Evolutionary conservation across 2,329 filamentous ascomycete species (phyloP), one percentile per base, ranked within the genome.

Genomic region (Hymenoscyphus fraxineus): DNA sequence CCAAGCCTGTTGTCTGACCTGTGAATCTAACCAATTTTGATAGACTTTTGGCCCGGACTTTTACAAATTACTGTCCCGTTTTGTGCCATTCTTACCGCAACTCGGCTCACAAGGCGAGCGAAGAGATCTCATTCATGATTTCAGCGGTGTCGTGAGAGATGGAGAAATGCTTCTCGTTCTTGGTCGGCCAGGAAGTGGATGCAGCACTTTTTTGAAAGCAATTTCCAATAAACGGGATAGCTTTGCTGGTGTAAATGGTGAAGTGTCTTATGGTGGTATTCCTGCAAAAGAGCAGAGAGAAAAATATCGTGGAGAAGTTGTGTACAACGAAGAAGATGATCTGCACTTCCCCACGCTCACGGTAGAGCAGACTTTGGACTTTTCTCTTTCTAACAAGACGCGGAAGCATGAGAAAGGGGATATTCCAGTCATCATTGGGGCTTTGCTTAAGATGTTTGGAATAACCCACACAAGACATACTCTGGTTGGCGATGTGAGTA

Each of bases 271-370:
- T 69, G 89, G 89, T 51, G 87, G 87, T 15, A 88, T 93, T 16
- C 78, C 87, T 1, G 88, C 90, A 0, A 79, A 85, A 35, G 86
- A 89, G 70, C 88, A 91, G 72, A 81, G 84, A 71, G 87, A 88
- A 72, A 80, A 83, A 67, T 93, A 89, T 75, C 67, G 67, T 57
- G 90, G 90, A 41, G 90, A 93, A 74, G 89, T 92, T 72, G 88
- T 88, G 70, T 93, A 93, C 75, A 92, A 91, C 70, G 85, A 85
- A 16, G 90, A 94, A 74, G 90, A 92, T 69, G 90, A 93, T 71
- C 81, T 85, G 19, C 91, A 94, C 74, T 88, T 93, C 72, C 87
- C 91, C 2, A 82, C 83, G 1, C 79, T 94, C 41, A 92, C 87
- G 6, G 91, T 94, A 0, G 90, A 88, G 82, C 89, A 93, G 76